Evolutionary conservation across 2,329 filamentous ascomycete species (phyloP).

Genomic region (Aspergillus sp.): DNA sequence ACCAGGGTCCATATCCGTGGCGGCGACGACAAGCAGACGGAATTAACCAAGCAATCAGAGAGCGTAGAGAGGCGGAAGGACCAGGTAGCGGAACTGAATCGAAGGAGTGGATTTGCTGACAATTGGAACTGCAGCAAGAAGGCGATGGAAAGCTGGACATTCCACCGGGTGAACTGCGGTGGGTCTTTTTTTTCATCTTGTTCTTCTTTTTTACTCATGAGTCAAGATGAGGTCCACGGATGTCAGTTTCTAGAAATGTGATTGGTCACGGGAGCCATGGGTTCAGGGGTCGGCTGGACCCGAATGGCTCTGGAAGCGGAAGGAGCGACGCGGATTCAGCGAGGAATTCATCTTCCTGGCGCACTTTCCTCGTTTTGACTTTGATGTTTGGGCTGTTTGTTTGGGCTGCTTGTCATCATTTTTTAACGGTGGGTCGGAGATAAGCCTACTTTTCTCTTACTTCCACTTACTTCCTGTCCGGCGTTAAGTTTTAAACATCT

Average conservation of each 20-base stretch:
- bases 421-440: background rate
- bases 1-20: conserved; percentile 9
- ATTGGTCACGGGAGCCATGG: background rate
- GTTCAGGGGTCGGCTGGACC: background rate
- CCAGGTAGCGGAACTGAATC: background rate
- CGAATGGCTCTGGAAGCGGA: background rate
- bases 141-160: background rate
- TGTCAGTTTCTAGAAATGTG: background rate
- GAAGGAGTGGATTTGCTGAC: background rate
- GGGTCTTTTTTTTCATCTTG: background rate
- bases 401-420: background rate
- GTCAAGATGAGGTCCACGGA: background rate
- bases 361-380: too few species aligned
- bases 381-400: too few species aligned
- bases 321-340: background rate
- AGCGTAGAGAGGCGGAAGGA: background rate
- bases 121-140: background rate
- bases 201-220: background rate
- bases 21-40: conserved; percentile 5
- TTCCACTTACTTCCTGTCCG: too few species aligned
- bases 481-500: background rate
- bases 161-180: background rate
- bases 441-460: background rate
- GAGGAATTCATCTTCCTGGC: too few species aligned
- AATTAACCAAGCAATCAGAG: conserved; percentile 17